Conservation (phyloP, 2,329 filamentous ascomycete genomes). For the Pseudogymnoascus sp. region DNA sequence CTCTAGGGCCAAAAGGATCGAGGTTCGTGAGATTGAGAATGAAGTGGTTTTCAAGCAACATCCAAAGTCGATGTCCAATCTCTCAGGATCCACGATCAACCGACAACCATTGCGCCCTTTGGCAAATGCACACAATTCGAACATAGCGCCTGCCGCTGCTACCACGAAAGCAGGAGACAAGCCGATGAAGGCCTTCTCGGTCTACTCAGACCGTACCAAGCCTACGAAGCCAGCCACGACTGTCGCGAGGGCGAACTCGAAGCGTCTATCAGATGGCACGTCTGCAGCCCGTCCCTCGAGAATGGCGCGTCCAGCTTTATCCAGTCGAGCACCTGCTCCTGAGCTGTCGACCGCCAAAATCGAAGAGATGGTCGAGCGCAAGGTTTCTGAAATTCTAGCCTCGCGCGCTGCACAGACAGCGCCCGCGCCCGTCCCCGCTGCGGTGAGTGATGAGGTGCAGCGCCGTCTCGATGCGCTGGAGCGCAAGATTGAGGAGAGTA, state of each 20-base stretch:
- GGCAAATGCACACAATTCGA: slow-evolving; percentile 66
- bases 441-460: slow-evolving; percentile 71
- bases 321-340: slow-evolving; percentile 33
- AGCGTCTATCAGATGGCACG: slow-evolving; percentile 26
- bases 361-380: slow-evolving; percentile 85
- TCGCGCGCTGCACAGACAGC: slow-evolving; percentile 57
- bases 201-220: slow-evolving; percentile 70
- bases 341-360: slow-evolving; percentile 65
- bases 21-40: slow-evolving; percentile 91
- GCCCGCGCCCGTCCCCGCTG: slow-evolving; percentile 32
- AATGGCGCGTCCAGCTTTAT: slow-evolving; percentile 32
- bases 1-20: slow-evolving; percentile 91
- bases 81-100: slow-evolving; percentile 37
- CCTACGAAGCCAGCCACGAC: slow-evolving; percentile 30
- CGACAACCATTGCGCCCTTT: slow-evolving; percentile 76
- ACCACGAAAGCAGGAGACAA: slow-evolving; percentile 54
- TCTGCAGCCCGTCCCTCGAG: slow-evolving; percentile 40
- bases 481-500: slow-evolving; percentile 69
- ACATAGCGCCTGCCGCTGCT: slow-evolving; percentile 47
- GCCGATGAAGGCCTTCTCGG: slow-evolving; percentile 75
- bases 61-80: slow-evolving; percentile 43
- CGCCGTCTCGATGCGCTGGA: slow-evolving; percentile 77
- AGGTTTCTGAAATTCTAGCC: slow-evolving; percentile 81
- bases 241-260: slow-evolving; percentile 29
- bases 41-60: slow-evolving; percentile 80